Percentiles rank a stretch among this genome's conserved stretches.
Conservation (phyloP, 2,329 filamentous ascomycete species). For the Botrytis cinerea region DNA sequence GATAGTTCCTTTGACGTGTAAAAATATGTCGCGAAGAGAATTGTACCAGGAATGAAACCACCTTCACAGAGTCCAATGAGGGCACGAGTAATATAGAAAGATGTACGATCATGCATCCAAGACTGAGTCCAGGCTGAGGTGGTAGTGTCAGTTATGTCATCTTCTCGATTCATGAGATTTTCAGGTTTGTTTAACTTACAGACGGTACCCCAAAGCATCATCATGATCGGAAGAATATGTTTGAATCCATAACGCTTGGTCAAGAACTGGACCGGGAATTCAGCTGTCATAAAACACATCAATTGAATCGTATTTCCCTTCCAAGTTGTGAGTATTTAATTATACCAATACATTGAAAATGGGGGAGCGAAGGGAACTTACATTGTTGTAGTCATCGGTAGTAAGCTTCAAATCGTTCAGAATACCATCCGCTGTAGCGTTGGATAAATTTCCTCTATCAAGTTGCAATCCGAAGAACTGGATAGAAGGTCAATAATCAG, state of each 20-base stretch:
- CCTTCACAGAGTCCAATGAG: conserved; percentile 38
- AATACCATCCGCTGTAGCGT: conserved; percentile 54
- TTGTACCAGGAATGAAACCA: conserved; percentile 61
- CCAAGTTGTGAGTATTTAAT: conserved; percentile 23
- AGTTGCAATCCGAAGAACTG: conserved; percentile 60
- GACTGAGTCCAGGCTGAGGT: conserved; percentile 49
- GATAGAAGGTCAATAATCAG: neutral
- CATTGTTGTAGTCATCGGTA: conserved; percentile 32
- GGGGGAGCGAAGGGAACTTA: conserved; percentile 37
- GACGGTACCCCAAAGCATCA: conserved; percentile 56
- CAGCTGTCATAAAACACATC: conserved; percentile 44
- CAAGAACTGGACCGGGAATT: conserved; percentile 57
- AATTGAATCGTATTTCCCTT: conserved; percentile 52
- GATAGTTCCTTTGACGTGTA: conserved; percentile 68
- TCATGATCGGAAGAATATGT: conserved; percentile 54
- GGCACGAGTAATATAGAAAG: conserved; percentile 40
- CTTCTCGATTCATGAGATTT: conserved; percentile 42
- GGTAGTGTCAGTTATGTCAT: neutral
- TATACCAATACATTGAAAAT: neutral
- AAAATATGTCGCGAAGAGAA: conserved; percentile 69
- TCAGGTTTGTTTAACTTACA: neutral
- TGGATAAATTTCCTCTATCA: conserved; percentile 58
- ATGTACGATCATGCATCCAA: conserved; percentile 42
- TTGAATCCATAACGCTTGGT: conserved; percentile 55
- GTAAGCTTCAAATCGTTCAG: conserved; percentile 22